phyloP scores from a whole-genome alignment of 2,329 filamentous ascomycete genomes.

The Fonsecaea pedrosoi region DNA sequence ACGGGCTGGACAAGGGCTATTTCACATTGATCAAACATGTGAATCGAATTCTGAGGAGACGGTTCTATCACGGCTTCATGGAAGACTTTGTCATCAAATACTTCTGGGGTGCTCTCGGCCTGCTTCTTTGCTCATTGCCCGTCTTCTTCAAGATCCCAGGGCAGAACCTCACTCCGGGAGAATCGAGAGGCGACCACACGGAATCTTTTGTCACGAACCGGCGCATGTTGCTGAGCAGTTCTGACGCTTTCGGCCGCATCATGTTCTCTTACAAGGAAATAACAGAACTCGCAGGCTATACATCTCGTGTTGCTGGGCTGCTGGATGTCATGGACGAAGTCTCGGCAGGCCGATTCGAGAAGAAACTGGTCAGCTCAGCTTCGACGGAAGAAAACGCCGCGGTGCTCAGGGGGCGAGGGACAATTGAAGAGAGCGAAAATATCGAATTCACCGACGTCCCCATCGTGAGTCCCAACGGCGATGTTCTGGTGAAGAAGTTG shows the following conservation, averaged over 20 bases:
- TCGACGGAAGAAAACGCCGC: slow-evolving; percentile 81
- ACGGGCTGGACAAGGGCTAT: slow-evolving; percentile 96
- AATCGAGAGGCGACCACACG: slow-evolving; percentile 55
- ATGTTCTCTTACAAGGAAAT: slow-evolving; percentile 99
- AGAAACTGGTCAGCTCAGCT: slow-evolving; percentile 91
- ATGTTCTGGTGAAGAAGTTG: slow-evolving; percentile 83
- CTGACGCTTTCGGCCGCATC: slow-evolving; percentile 90
- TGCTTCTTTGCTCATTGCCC: slow-evolving; percentile 90
- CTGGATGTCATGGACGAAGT: slow-evolving; percentile 96
- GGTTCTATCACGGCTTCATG: slow-evolving; percentile 99
- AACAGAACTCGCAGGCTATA: slow-evolving; percentile 94
- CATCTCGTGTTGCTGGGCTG: slow-evolving; percentile 85
- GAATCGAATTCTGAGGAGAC: slow-evolving; percentile 86
- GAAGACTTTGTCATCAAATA: slow-evolving; percentile 99
- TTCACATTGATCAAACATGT: slow-evolving; percentile 99
- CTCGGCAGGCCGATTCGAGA: slow-evolving; percentile 87
- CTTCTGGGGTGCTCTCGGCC: slow-evolving; percentile 93
- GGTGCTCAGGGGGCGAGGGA: slow-evolving; percentile 81
- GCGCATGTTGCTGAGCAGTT: slow-evolving; percentile 87
- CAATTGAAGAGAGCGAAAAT: slow-evolving; percentile 78
- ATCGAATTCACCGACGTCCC: slow-evolving; percentile 89
- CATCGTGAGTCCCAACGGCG: slow-evolving; percentile 95
- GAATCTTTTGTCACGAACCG: slow-evolving; percentile 90
- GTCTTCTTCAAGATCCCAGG: slow-evolving; percentile 94
- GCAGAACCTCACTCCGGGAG: slow-evolving; percentile 58